Conservation (phyloP, 345 rosid genomes). For the Geranium rotundifolium region DNA sequence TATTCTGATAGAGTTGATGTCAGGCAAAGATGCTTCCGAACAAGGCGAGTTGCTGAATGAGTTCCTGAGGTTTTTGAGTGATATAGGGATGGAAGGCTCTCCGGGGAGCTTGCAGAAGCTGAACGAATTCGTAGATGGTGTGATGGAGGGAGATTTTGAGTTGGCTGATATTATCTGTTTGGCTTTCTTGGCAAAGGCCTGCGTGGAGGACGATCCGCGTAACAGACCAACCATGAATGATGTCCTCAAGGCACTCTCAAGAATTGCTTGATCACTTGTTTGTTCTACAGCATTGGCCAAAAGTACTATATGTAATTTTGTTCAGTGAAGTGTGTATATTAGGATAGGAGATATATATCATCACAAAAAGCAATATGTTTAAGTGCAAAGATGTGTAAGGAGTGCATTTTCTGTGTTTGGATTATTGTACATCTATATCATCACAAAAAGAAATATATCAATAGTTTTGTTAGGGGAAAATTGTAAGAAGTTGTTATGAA, state of each 20-base stretch:
- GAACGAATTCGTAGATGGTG: not conserved
- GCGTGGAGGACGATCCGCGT: not conserved
- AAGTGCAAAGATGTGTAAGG: too few relatives aligned
- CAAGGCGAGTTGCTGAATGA: not conserved
- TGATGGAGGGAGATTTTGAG: not conserved
- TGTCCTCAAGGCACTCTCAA: not conserved
- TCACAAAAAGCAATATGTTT: too few relatives aligned
- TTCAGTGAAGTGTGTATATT: too few relatives aligned
- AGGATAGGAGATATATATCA: too few relatives aligned
- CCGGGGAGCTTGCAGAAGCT: not conserved
- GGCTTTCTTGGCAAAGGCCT: not conserved
- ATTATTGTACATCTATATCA: too few relatives aligned
- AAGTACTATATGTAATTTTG: too few relatives aligned
- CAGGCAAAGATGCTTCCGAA: not conserved
- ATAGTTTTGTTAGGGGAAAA: too few relatives aligned
- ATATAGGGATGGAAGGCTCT: not conserved
- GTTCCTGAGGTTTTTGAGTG: not conserved
- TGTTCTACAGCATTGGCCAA: too few relatives aligned
- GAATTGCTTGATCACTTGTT: not conserved
- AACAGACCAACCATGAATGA: not conserved
- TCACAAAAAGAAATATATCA: too few relatives aligned
- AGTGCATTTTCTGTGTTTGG: too few relatives aligned
- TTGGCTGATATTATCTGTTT: not conserved
- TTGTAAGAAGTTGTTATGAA: too few relatives aligned
- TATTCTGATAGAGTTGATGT: too few relatives aligned